Percentiles rank a stretch among this genome's conserved stretches.
Conservation (phyloP, 2,329 filamentous ascomycete genomes). For the Cladosporium sphaerospermum region DNA sequence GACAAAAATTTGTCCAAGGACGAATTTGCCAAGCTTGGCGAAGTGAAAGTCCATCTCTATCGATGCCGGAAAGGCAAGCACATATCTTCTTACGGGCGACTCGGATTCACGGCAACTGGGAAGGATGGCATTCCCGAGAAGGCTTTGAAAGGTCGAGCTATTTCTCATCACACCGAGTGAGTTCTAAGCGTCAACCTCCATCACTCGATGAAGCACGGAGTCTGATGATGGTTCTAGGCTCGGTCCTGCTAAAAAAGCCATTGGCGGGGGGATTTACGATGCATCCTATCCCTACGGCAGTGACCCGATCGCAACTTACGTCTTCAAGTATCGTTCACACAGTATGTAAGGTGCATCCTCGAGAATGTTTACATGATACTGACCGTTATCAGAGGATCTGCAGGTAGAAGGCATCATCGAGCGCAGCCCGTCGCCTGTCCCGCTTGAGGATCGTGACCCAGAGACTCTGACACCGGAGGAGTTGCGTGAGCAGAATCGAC, state of each 20-base stretch:
- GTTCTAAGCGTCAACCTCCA: neutral
- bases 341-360: constrained; percentile 14
- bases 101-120: neutral
- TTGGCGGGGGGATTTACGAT: neutral
- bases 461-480: constrained; percentile 21
- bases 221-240: neutral
- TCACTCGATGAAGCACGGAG: neutral
- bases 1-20: neutral
- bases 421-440: constrained; percentile 20
- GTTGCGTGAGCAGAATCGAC: constrained; percentile 15
- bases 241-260: neutral
- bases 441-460: constrained; percentile 24
- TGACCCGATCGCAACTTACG: constrained; percentile 16
- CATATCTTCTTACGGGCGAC: neutral
- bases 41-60: constrained; percentile 11
- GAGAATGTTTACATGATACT: neutral
- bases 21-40: constrained; percentile 14
- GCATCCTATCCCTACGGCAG: constrained; percentile 16
- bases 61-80: neutral
- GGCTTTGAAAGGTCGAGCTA: constrained; percentile 23
- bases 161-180: constrained; percentile 21
- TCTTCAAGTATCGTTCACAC: constrained; percentile 25
- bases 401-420: constrained; percentile 24
- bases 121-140: constrained; percentile 19
- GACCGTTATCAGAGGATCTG: constrained; percentile 19